These are phyloP conservation scores for Fusarium stilboides DNA, from an alignment of 2,329 filamentous ascomycete species.

Conservation along the genomic window DNA sequence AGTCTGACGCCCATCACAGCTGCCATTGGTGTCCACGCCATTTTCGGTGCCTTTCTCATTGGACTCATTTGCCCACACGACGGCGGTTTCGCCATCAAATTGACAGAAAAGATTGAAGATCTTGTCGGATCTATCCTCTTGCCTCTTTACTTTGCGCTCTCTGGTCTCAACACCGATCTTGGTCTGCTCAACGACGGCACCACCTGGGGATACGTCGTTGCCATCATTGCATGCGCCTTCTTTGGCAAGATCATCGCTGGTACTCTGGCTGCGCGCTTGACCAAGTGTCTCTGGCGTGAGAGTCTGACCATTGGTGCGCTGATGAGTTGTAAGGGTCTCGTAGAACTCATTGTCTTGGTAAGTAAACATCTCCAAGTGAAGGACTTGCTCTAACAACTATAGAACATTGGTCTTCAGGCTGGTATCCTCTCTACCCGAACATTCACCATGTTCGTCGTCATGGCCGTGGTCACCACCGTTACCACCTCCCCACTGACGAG, in stretches of 20 bases:
- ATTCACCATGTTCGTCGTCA: slow-evolving; percentile 95
- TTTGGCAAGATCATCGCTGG: slow-evolving; percentile 88
- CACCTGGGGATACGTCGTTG: slow-evolving; percentile 92
- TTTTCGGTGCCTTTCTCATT: slow-evolving; percentile 93
- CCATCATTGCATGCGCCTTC: slow-evolving; percentile 85
- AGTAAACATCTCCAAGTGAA: slow-evolving; percentile 46
- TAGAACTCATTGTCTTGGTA: slow-evolving; percentile 94
- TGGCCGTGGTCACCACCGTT: slow-evolving; percentile 91
- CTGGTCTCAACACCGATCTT: slow-evolving; percentile 89
- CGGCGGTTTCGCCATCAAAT: slow-evolving; percentile 88
- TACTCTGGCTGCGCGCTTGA: slow-evolving; percentile 79
- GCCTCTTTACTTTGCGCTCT: slow-evolving; percentile 93
- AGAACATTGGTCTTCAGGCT: slow-evolving; percentile 85
- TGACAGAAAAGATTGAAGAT: slow-evolving; percentile 96
- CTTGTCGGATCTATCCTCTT: slow-evolving; percentile 86
- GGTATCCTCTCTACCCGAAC: slow-evolving; percentile 84
- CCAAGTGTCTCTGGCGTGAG: slow-evolving; percentile 88
- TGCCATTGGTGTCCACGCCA: slow-evolving; percentile 93
- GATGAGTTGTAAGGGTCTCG: slow-evolving; percentile 97
- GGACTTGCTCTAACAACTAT: background rate
- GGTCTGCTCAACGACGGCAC: slow-evolving; percentile 85
- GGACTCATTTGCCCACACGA: slow-evolving; percentile 93
- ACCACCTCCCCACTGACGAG: slow-evolving; percentile 83
- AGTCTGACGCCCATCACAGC: slow-evolving; percentile 21
- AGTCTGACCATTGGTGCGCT: slow-evolving; percentile 88